Conservation (phyloP, 2,329 filamentous ascomycete species). For the Apiospora aurea region DNA sequence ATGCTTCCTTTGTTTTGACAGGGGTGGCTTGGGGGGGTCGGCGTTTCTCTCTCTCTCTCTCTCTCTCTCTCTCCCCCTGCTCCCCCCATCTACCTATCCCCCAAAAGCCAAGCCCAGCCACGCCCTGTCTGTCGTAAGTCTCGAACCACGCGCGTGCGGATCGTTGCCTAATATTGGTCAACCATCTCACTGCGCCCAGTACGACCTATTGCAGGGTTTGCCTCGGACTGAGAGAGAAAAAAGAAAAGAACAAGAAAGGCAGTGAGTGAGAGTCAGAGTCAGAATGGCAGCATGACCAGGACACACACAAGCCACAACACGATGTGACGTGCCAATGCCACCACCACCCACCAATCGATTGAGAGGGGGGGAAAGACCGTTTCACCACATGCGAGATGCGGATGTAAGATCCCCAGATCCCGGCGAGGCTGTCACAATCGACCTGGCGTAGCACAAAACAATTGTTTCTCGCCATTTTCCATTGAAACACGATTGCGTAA, state of each 20-base stretch:
- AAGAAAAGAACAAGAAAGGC: background rate
- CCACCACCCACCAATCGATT: background rate
- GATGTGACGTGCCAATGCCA: background rate
- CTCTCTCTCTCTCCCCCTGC: no score
- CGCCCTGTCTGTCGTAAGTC: background rate
- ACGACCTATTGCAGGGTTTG: background rate
- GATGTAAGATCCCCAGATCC: slow-evolving; percentile 4
- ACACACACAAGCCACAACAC: background rate
- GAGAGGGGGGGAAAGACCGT: background rate
- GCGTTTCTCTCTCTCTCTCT: no score
- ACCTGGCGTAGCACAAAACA: background rate
- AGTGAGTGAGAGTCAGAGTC: background rate
- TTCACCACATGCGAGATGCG: slow-evolving; percentile 3
- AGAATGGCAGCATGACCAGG: no score
- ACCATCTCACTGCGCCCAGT: background rate
- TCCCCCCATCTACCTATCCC: no score
- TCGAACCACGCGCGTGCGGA: background rate
- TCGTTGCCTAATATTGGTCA: background rate
- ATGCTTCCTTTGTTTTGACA: background rate
- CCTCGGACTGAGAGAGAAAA: background rate
- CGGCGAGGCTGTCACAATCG: background rate
- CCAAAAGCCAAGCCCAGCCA: no score
- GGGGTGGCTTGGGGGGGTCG: background rate
- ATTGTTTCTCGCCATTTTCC: background rate
- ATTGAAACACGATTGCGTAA: background rate